These are phyloP conservation scores for Phlebopus sp. DNA, from an alignment of 1,284 basidiomycete genomes.

Conservation along the genomic window DNA sequence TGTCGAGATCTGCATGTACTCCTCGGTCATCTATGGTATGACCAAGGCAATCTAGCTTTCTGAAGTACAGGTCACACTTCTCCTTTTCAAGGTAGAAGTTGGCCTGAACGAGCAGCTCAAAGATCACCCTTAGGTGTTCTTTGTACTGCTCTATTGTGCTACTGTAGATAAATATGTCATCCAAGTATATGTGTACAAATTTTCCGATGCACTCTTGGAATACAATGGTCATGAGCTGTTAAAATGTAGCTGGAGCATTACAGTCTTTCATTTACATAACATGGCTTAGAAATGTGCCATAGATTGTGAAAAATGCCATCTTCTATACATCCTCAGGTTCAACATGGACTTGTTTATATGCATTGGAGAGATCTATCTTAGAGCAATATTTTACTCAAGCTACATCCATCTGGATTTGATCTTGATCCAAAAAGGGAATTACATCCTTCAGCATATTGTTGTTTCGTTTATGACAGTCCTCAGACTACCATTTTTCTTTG, in stretches of 20 bases:
- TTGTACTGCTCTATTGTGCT: conserved; percentile 29
- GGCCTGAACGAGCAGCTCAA: conserved; percentile 16
- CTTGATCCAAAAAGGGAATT: conserved; percentile 33
- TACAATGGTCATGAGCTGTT: conserved; percentile 33
- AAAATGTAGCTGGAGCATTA: conserved; percentile 33
- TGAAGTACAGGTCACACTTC: conserved; percentile 24
- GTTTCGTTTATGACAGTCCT: conserved; percentile 2
- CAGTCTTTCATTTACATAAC: conserved; percentile 36
- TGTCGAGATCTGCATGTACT: conserved; percentile 25
- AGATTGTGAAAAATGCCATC: conserved; percentile 11
- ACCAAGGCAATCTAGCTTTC: conserved; percentile 27
- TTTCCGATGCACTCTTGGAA: conserved; percentile 28
- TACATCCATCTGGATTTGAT: conserved; percentile 26
- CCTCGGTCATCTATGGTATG: conserved; percentile 30
- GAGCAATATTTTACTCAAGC: conserved; percentile 20
- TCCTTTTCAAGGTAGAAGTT: conserved; percentile 22
- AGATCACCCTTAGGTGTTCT: conserved; percentile 24
- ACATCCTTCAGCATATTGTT: conserved; percentile 28
- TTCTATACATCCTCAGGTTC: conserved; percentile 16
- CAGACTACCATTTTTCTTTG: too few relatives aligned
- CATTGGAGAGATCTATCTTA: conserved; percentile 30
- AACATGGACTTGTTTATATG: conserved; percentile 35
- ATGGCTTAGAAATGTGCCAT: too few relatives aligned
- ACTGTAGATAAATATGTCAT: conserved; percentile 36
- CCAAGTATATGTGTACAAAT: conserved; percentile 33